A percentile compares a stretch with the other conserved stretches of the same genome.
Evolutionary conservation across 2,329 filamentous ascomycete genomes (phyloP).

Genomic region (Scytalidium lignicola): DNA sequence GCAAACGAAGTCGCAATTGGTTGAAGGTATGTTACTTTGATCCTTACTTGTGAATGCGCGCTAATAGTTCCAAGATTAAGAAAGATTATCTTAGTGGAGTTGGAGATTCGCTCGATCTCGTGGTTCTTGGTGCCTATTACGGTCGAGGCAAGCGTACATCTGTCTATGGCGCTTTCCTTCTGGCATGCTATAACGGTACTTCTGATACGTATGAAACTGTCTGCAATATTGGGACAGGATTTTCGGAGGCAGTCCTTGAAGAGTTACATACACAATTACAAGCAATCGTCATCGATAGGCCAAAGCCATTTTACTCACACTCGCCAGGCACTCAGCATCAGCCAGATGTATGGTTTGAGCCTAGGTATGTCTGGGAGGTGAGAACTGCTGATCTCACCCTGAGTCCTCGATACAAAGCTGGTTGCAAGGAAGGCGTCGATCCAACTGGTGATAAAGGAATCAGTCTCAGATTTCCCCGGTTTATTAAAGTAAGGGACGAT

Average conservation of each 20-base stretch:
- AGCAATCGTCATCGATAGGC: conserved; percentile 74
- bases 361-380: conserved; percentile 92
- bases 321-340: conserved; percentile 82
- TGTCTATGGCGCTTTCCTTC: conserved; percentile 90
- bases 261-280: conserved; percentile 74
- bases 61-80: conserved; percentile 62
- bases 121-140: conserved; percentile 90
- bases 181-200: conserved; percentile 83
- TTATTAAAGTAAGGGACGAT: conserved; percentile 87
- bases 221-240: conserved; percentile 97
- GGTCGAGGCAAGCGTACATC: conserved; percentile 94
- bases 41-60: neutral
- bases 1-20: conserved; percentile 95
- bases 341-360: conserved; percentile 98
- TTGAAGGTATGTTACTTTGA: conserved; percentile 64
- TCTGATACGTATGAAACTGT: conserved; percentile 87
- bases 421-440: conserved; percentile 73
- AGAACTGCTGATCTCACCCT: conserved; percentile 94
- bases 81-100: conserved; percentile 95
- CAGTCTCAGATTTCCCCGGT: conserved; percentile 84
- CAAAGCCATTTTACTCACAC: conserved; percentile 94
- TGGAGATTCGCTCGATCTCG: conserved; percentile 92
- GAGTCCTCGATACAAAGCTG: conserved; percentile 90
- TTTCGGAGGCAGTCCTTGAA: conserved; percentile 90
- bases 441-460: conserved; percentile 70